Percentiles rank a stretch among this genome's conserved stretches.
These are phyloP conservation scores for Glycine latifolia DNA, from an alignment of 306 rosid genomes.

Conservation along the genomic window DNA sequence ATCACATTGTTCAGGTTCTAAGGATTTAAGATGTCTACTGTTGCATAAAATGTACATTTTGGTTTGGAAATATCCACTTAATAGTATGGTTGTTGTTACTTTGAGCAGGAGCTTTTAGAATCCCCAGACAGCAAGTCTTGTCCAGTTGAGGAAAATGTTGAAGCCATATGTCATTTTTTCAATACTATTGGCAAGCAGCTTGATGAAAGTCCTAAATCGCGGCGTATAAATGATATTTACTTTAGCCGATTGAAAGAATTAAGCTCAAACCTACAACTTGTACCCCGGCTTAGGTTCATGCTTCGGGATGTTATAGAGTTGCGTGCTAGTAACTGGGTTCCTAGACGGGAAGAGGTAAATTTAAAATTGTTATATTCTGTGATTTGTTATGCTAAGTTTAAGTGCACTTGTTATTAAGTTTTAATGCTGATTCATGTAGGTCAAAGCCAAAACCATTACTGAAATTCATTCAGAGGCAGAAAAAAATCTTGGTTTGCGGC, in stretches of 20 bases:
- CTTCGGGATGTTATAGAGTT: conserved; percentile 70
- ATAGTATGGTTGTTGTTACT: not conserved
- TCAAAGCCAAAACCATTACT: conserved; percentile 84
- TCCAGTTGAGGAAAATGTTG: conserved; percentile 88
- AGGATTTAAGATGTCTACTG: not conserved
- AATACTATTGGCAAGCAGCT: conserved; percentile 84
- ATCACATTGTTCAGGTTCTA: conserved; percentile 83
- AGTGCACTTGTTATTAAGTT: not conserved
- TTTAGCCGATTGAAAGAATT: conserved; percentile 71
- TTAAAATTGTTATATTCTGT: not conserved
- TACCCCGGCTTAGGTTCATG: conserved; percentile 75
- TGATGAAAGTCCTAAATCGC: conserved; percentile 67
- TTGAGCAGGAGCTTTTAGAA: conserved; percentile 77
- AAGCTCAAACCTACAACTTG: conserved; percentile 65
- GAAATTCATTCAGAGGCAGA: conserved; percentile 94
- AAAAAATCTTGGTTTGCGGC: conserved; percentile 84
- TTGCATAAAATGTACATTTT: not conserved
- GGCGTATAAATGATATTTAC: conserved; percentile 67
- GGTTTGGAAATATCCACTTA: conserved; percentile 16
- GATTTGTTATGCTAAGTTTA: not conserved
- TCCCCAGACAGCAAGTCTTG: conserved; percentile 58
- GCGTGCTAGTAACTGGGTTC: conserved; percentile 80
- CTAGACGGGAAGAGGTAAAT: conserved; percentile 84
- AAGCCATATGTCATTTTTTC: conserved; percentile 87
- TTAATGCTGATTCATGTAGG: conserved; percentile 48